These are phyloP conservation scores for Penicillium simplicissimum DNA, from an alignment of 495 filamentous ascomycete species.

Conservation along the genomic window DNA sequence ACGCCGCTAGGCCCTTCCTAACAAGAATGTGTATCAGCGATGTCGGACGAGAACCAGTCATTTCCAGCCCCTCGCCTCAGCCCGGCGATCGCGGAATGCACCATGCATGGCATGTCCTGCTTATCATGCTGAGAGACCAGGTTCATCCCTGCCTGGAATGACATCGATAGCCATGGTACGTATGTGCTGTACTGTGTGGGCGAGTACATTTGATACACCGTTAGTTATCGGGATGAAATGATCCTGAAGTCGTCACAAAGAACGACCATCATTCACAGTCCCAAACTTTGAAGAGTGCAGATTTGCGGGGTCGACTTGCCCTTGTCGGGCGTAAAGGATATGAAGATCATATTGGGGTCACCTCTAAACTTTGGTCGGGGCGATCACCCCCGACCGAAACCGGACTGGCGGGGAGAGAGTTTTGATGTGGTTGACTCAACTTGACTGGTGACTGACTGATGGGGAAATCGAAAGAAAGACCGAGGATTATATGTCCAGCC, in stretches of 20 bases:
- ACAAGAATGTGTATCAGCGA: constrained; percentile 4
- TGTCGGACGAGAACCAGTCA: constrained; percentile 5
- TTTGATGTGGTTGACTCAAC: no score
- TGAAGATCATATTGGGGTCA: constrained; percentile 6
- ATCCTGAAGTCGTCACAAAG: not conserved
- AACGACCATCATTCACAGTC: not conserved
- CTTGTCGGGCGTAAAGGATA: not conserved
- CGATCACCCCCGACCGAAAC: constrained; percentile 1
- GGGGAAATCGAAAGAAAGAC: not conserved
- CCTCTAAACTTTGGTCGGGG: constrained; percentile 7
- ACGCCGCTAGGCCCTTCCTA: not conserved
- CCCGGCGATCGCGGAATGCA: not conserved
- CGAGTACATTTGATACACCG: not conserved
- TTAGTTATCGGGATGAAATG: not conserved
- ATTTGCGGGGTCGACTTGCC: constrained; percentile 3
- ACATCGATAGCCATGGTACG: not conserved
- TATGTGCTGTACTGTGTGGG: not conserved
- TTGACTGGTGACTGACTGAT: no score
- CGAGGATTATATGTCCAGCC: not conserved
- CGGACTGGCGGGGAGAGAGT: not conserved
- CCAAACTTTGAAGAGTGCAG: not conserved
- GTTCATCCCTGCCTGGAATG: not conserved
- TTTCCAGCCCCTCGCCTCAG: not conserved
- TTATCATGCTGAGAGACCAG: not conserved
- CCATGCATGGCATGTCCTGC: not conserved